Evolutionary conservation across 768 basidiomycete species (phyloP).

Genomic region (Trametes gibbosa): DNA sequence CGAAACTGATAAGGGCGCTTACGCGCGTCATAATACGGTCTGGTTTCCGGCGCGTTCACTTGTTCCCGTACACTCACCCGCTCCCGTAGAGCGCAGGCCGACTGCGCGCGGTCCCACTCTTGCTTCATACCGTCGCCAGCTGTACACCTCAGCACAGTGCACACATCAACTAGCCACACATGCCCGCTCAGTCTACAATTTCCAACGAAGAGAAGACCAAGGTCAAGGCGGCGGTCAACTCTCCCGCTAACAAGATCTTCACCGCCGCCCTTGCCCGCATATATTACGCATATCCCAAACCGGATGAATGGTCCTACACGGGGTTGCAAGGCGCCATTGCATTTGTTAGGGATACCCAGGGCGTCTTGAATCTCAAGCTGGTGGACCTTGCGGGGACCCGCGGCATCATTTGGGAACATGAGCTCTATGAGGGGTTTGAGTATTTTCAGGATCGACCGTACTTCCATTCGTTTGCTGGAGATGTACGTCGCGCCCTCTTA

Average conservation of each 20-base stretch:
- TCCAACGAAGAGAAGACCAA: conserved; percentile 73
- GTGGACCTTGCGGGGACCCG: conserved; percentile 84
- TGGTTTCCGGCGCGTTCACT: background rate
- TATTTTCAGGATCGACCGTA: conserved; percentile 82
- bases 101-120: conserved; percentile 9
- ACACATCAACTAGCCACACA: conserved; percentile 28
- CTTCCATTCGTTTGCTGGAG: conserved; percentile 91
- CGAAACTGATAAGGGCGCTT: conserved; percentile 2
- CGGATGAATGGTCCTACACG: conserved; percentile 77
- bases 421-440: conserved; percentile 79
- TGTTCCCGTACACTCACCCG: conserved; percentile 11
- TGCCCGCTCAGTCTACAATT: conserved; percentile 75
- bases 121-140: background rate
- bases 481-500: conserved; percentile 58
- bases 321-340: conserved; percentile 86
- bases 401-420: conserved; percentile 92
- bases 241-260: conserved; percentile 66
- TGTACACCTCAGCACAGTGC: background rate
- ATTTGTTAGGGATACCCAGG: conserved; percentile 60
- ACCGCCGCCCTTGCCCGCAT: conserved; percentile 82
- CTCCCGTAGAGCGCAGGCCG: conserved; percentile 1
- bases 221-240: conserved; percentile 62
- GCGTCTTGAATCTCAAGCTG: conserved; percentile 64
- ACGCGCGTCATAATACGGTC: conserved; percentile 10
- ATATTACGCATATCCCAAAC: conserved; percentile 85